Conservation (phyloP, 2,329 filamentous ascomycete species). For the Beauveria pseudobassiana region DNA sequence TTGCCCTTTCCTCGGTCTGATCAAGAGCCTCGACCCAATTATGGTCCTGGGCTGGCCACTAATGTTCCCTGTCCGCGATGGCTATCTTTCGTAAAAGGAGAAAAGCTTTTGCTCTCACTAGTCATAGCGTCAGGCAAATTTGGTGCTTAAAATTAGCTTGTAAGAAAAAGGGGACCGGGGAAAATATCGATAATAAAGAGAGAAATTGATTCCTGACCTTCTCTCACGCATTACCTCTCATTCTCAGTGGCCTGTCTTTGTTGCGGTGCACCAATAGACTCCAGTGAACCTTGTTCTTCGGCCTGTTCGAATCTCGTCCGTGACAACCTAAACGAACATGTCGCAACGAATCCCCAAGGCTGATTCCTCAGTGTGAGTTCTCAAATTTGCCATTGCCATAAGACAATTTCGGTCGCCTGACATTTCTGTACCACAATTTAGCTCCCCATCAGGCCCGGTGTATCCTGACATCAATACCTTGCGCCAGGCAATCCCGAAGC, state of each 20-base stretch:
- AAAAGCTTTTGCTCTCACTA: neutral
- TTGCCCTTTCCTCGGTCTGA: neutral
- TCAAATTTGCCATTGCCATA: neutral
- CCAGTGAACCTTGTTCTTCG: neutral
- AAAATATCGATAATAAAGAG: neutral
- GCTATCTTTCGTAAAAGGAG: neutral
- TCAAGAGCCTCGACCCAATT: neutral
- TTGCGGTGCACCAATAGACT: neutral
- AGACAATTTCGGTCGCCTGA: neutral
- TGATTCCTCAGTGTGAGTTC: slow-evolving; percentile 3
- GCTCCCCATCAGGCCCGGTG: slow-evolving; percentile 1
- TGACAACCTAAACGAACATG: neutral
- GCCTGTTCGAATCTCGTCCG: too few species aligned
- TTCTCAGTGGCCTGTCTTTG: neutral
- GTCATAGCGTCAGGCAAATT: slow-evolving; percentile 5
- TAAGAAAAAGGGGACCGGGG: slow-evolving; percentile 1
- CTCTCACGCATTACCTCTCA: neutral
- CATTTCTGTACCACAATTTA: neutral
- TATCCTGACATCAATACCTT: slow-evolving; percentile 43
- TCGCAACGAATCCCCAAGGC: slow-evolving; percentile 4
- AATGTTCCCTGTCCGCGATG: neutral
- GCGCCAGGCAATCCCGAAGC: slow-evolving; percentile 47
- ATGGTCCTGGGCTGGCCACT: neutral
- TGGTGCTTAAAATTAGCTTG: neutral
- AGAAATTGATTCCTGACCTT: neutral